A percentile compares a stretch with the other conserved stretches of the same genome.
phyloP scores from a whole-genome alignment of 768 basidiomycete species.

The Phlebiopsis gigantea region DNA sequence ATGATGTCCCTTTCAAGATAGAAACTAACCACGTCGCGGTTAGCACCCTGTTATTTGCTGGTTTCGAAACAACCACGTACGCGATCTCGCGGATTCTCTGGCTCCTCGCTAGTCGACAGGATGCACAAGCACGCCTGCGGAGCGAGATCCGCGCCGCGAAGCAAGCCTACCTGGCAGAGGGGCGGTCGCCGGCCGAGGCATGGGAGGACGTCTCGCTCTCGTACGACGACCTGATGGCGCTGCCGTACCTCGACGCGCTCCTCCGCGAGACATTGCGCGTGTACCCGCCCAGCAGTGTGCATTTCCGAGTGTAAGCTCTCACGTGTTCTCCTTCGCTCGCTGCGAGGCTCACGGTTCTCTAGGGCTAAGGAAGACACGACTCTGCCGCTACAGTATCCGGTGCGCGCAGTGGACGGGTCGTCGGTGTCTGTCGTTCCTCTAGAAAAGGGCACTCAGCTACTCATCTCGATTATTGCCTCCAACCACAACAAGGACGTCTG shows the following conservation, averaged over 20 bases:
- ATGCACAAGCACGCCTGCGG: slow-evolving; percentile 7
- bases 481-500: slow-evolving; percentile 39
- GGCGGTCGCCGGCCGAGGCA: not conserved
- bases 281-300: slow-evolving; percentile 22
- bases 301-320: not conserved
- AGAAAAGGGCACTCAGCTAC: slow-evolving; percentile 33
- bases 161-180: slow-evolving; percentile 12
- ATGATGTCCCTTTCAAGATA: not conserved
- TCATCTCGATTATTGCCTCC: slow-evolving; percentile 32
- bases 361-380: slow-evolving; percentile 24
- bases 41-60: slow-evolving; percentile 10
- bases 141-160: slow-evolving; percentile 6
- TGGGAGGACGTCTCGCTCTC: not conserved
- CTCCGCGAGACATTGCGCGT: slow-evolving; percentile 10
- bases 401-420: slow-evolving; percentile 32
- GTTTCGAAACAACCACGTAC: slow-evolving; percentile 11
- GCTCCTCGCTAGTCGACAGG: slow-evolving; percentile 5
- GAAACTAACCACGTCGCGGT: no score
- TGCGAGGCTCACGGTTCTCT: not conserved
- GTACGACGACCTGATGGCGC: slow-evolving; percentile 9
- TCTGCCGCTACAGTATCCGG: slow-evolving; percentile 36
- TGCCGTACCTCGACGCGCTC: slow-evolving; percentile 13
- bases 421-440: slow-evolving; percentile 32
- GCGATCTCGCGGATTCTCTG: slow-evolving; percentile 7
- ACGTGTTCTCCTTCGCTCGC: not conserved